Base-by-base conservation (phyloP, 352 stramenopile genomes). In the Phytophthora crassamura region DNA sequence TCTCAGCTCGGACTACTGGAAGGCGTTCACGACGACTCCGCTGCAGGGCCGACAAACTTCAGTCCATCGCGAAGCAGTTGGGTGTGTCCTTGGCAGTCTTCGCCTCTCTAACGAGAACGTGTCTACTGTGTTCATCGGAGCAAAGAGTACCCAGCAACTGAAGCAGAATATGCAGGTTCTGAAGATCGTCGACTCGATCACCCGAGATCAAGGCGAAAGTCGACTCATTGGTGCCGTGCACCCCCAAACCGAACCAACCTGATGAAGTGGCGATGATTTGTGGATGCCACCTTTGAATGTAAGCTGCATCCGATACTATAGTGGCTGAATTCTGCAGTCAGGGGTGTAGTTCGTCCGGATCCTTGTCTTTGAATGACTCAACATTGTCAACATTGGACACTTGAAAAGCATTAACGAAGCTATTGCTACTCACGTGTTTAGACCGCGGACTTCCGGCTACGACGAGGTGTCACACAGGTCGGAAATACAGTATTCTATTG, bases 121-220 rank as follows among this genome's bases (percentile, higher is more conserved):
- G 10, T 82, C 72, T 6, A 85, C 73, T 5, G 78, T 90, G 22
- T 41, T 92, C 5, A 53, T 86, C 34, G 84, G 79, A n/a, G 79
- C 82, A 15, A 85, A 41, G 22, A 84, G 51, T 0, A 15, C 69
- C 7, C 4, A 49, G 2, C 82, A 91, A 45, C 61, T 90, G 5
- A 65, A 89, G 22, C 72, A 86, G 34, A 93, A 92, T 66, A 49
- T 92, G 38, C 50, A 79, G 40, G 70, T 72, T 30, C 46, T 90
- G 30, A 20, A 53, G 32, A 54, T 85, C 14, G 48, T 79, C 20
- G 20, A 64, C 8, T 81, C 76, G 49, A 67, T 87, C 78, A 1
- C 61, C 73, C 10, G 67, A 88, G 33, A 30, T 84, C 22, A 88
- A 88, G 58, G 49, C 52, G 11, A 65, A 76, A 50, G 83, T 91